Evolutionary conservation across 2,329 filamentous ascomycete genomes (phyloP).

Genomic region (Capronia americana): DNA sequence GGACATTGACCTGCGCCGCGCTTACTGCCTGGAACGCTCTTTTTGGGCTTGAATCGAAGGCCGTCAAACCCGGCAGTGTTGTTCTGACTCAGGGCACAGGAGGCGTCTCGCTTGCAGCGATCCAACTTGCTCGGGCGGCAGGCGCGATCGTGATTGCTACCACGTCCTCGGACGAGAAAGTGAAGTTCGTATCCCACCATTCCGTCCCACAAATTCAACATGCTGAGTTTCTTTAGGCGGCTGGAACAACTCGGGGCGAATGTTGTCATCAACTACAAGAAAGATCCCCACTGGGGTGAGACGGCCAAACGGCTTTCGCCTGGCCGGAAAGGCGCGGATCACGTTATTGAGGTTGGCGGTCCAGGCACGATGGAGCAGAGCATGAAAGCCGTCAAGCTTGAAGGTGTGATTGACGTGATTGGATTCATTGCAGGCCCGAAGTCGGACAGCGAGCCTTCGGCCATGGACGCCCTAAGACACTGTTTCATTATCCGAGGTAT

Average conservation of each 20-base stretch:
- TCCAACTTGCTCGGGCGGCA: slow-evolving; percentile 51
- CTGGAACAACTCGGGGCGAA: slow-evolving; percentile 63
- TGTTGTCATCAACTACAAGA: slow-evolving; percentile 67
- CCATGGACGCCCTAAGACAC: slow-evolving; percentile 58
- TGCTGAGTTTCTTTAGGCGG: no score
- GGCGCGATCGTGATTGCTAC: slow-evolving; percentile 64
- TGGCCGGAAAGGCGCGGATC: slow-evolving; percentile 62
- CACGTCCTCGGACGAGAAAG: slow-evolving; percentile 62
- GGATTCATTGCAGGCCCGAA: slow-evolving; percentile 59
- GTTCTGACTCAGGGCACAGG: slow-evolving; percentile 68
- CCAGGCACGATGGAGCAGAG: slow-evolving; percentile 64
- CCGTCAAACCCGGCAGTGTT: slow-evolving; percentile 55
- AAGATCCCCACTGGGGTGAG: slow-evolving; percentile 63
- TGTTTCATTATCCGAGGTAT: slow-evolving; percentile 64
- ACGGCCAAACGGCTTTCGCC: slow-evolving; percentile 59
- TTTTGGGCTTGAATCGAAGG: slow-evolving; percentile 62
- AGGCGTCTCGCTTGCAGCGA: slow-evolving; percentile 59
- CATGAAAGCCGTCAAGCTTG: slow-evolving; percentile 54
- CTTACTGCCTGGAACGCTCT: slow-evolving; percentile 71
- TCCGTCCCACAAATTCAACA: slow-evolving; percentile 63
- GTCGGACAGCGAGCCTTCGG: slow-evolving; percentile 48
- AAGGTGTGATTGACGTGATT: slow-evolving; percentile 58
- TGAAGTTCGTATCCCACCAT: no score
- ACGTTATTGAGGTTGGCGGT: slow-evolving; percentile 70
- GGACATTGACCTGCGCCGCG: slow-evolving; percentile 65